A percentile compares a stretch with the other conserved stretches of the same genome.
Conservation (phyloP, 352 stramenopile genomes). For the Nothophytophthora sp. region DNA sequence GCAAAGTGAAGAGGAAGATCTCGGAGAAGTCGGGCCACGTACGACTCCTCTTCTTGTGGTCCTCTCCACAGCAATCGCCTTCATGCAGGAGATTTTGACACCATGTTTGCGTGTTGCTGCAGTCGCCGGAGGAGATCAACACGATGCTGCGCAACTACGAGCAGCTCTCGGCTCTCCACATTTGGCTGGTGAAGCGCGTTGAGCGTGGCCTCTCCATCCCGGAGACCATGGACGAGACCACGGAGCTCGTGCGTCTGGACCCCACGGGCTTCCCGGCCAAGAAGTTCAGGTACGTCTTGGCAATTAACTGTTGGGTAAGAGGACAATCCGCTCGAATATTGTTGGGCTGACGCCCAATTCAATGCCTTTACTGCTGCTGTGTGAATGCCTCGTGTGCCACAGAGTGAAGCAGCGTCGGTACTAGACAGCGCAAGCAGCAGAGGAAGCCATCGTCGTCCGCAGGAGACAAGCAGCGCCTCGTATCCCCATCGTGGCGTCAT, state of each 20-base stretch:
- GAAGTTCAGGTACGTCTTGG: constrained; percentile 67
- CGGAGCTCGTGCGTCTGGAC: constrained; percentile 77
- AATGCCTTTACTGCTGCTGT: no score
- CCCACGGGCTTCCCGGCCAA: constrained; percentile 85
- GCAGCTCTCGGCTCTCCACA: constrained; percentile 68
- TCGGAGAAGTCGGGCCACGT: constrained; percentile 83
- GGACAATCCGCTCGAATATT: no score
- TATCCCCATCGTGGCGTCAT: no score
- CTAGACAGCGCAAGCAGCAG: constrained; percentile 23
- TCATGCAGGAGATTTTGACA: constrained; percentile 1
- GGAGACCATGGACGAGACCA: constrained; percentile 77
- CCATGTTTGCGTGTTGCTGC: background rate
- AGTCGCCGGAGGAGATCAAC: constrained; percentile 87
- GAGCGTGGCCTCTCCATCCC: constrained; percentile 74
- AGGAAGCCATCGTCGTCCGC: constrained; percentile 2
- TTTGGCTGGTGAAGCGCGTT: constrained; percentile 84
- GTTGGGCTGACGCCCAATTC: no score
- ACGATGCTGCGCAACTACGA: constrained; percentile 87
- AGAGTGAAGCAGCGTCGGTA: constrained; percentile 79
- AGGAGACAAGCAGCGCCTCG: no score
- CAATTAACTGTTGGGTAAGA: no score
- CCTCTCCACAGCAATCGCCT: background rate
- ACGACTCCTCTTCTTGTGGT: constrained; percentile 17
- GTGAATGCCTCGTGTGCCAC: constrained; percentile 1
- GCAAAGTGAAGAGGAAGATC: constrained; percentile 85